phyloP scores from a whole-genome alignment of 495 filamentous ascomycete genomes.

The Thermothielavioides terrestris region DNA sequence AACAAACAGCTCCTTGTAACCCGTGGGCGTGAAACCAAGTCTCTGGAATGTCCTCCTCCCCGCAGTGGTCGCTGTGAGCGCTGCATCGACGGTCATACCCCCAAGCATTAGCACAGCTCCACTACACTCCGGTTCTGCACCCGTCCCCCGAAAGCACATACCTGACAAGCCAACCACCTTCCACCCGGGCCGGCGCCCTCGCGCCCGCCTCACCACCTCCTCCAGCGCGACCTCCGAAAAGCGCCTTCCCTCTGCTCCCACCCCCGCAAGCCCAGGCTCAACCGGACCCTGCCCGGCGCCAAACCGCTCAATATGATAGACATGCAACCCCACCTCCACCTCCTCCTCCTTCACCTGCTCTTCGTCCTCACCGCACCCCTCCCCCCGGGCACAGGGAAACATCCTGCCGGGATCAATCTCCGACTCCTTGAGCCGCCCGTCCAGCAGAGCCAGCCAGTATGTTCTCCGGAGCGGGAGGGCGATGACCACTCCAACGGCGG shows the following conservation, averaged over 20 bases:
- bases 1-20: constrained; percentile 25
- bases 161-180: constrained; percentile 24
- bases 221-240: constrained; percentile 21
- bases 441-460: constrained; percentile 46
- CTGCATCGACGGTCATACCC: no score
- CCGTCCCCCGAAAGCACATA: neutral
- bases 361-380: neutral
- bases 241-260: neutral
- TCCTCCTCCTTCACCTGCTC: constrained; percentile 5
- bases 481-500: constrained; percentile 18
- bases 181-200: constrained; percentile 11
- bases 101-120: neutral
- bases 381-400: constrained; percentile 35
- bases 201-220: constrained; percentile 13
- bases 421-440: constrained; percentile 61
- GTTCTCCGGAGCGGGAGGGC: constrained; percentile 15
- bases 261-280: neutral
- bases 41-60: constrained; percentile 21
- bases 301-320: constrained; percentile 30
- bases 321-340: constrained; percentile 25
- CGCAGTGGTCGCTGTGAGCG: constrained; percentile 23
- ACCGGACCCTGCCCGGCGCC: neutral
- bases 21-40: constrained; percentile 22
- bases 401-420: constrained; percentile 52
- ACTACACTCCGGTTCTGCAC: neutral